phyloP scores from a whole-genome alignment of 1,284 basidiomycete genomes.

The Xerocomus nothofagi region DNA sequence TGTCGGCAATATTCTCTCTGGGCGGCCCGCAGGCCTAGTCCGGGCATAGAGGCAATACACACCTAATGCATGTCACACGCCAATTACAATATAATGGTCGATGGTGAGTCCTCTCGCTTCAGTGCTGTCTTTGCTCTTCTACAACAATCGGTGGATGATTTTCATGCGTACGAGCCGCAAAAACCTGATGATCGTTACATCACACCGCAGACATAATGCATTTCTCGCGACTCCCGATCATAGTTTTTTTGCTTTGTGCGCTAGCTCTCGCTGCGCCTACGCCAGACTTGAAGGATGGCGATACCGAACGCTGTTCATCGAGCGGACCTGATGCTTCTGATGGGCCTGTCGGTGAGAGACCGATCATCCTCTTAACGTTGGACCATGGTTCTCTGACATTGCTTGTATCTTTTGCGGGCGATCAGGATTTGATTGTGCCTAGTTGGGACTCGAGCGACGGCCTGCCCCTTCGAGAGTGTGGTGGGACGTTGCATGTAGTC shows the following conservation, averaged over 20 bases:
- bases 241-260: conserved; percentile 2
- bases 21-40: too few species aligned
- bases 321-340: neutral
- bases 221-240: neutral
- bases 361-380: too few species aligned
- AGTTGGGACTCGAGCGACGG: neutral
- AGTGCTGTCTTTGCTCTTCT: neutral
- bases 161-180: neutral
- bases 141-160: conserved; percentile 1
- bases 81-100: conserved; percentile 6
- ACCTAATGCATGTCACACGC: too few species aligned
- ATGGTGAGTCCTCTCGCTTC: neutral
- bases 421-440: neutral
- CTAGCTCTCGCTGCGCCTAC: conserved; percentile 6
- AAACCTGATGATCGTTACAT: neutral
- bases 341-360: neutral
- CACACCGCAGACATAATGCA: conserved; percentile 1
- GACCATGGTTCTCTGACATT: neutral
- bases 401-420: neutral
- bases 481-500: neutral
- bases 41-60: neutral
- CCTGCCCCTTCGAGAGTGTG: neutral
- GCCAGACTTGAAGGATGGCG: too few species aligned
- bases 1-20: neutral
- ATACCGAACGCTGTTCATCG: neutral